Base-by-base conservation (phyloP, 2,329 filamentous ascomycete species). In the Didymosphaeria variabile region DNA sequence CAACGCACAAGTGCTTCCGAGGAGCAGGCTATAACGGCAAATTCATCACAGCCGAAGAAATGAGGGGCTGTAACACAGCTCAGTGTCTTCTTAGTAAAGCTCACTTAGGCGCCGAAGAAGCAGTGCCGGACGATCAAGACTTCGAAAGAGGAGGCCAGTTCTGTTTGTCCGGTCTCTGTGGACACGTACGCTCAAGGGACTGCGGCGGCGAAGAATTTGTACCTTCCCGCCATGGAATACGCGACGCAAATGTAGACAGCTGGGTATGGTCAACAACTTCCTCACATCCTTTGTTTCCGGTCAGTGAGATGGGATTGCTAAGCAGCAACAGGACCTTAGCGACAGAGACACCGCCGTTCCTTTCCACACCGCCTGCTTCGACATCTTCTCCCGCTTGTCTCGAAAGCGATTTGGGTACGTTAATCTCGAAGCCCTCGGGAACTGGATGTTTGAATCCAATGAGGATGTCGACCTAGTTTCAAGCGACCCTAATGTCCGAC, bases 351-450 rank as follows among this genome's bases (percentile, higher is more conserved):
- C 36, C 12, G 49, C 54, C 10, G 58, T 63, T 26, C 55, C 61
- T 5, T 61, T 63, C 36, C 58, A 63, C 31, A 49, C 61, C 26
- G 9, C 58, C 13, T 63, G 61, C 45, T 55, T 61, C 15, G 61
- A 63, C 15, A 55, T 61, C 5, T 63, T 55, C 61, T 50, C 36
- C 19, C 57, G 58, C 15, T 10, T 52, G 8, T 58, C 58, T 6
- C 31, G 15, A 8, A 42, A 32, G 4, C 32, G 13, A 13, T 44
- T 17, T 23, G 51, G 36, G 15, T 23, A 57, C n/a, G 17, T 60
- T 13, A 45, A 61, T 31, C n/a, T 63, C 10, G 26, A 53, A 19
- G 52, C n/a, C 1, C 52, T 63, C 3, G 42, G 29, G 3, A 40
- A 31, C 32, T 63, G 47, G 46, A 55, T 40, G n/a, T 31, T 19